Evolutionary conservation across 768 basidiomycete species (phyloP), one percentile per base, ranked within the genome.

Genomic region (Agrocybe pediades): DNA sequence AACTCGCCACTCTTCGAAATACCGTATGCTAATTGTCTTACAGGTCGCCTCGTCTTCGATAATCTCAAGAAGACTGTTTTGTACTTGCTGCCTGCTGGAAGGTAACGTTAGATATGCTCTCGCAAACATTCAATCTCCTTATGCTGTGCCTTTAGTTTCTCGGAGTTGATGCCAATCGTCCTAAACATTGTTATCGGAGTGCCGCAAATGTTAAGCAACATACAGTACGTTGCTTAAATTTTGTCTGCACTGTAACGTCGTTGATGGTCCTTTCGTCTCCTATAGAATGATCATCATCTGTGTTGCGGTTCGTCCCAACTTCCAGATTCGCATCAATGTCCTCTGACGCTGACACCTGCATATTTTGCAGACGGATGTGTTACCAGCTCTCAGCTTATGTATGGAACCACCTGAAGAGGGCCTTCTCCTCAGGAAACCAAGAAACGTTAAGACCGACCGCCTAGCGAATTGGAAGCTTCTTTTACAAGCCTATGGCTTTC

Each of bases 381-480:
- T 61, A 66, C 83, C 61, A 64, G 70, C 84, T 4, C 72, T 87
- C 7, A 75, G 81, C 23, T 66, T 86, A 52, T 80, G 80, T 53
- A 74, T 79, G 58, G 84, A 86, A 63, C 75, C 79, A 25, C 84
- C 84, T n/a, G 85, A 87, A 66, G 69, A 76, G 1, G 85, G 82
- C 39, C 69, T 87, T 3, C 68, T 87, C 24, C 65, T 71, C 4
- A 75, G 83, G 23, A 79, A 78, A 53, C 84, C 85, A 0, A 74
- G 84, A 25, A 74, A 85, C 54, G 72, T 75, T 19, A 78, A 81
- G 61, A 83, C 71, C 36, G 84, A 86, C 51, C 72, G 80, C 13
- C 71, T 87, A 9, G 81, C 78, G 4, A 73, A 85, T 58, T 71
- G 73, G 70, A 77, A 72, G 43, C 71, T 86, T 27, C 70, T 85